Evolutionary conservation across 257 asterid genomes (phyloP), one percentile per base, ranked within the genome.

Genomic region (Lycium barbarum): DNA sequence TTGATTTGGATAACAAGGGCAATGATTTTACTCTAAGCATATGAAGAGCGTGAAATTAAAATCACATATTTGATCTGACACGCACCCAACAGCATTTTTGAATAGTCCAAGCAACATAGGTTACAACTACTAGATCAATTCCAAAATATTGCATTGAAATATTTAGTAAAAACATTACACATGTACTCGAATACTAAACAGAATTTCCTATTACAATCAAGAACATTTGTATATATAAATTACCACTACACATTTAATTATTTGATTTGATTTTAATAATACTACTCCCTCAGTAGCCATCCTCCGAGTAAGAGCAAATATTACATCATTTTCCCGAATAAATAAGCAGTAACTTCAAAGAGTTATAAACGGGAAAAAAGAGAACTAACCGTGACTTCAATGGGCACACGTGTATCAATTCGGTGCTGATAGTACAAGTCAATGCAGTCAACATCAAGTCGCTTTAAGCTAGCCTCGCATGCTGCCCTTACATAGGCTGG

Each of bases 341-440:
- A 7, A 17, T 38, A 68, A 38, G 9, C 2, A 36, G 76, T 14
- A 3, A 15, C 51, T 68, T 15, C 51, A 15, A 67, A 79, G 35
- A 80, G 57, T 43, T 40, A 80, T 22, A n/a, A 43, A 66, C 14
- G 81, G 81, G 54, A 0, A 10, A 38, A 38, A 49, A 20, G n/a
- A 40, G 40, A 14, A 49, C 38, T 83, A 55, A 89, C 91, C 86
- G 89, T 88, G 83, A 89, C 83, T 88, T 89, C 92, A 22, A 89
- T 89, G 15, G 92, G 91, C 26, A 89, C 49, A 2, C 84, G 68
- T 7, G 85, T 71, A 71, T 89, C 92, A 38, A 89, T 83, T 11
- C 91, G 88, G 17, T 89, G 92, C 58, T 76, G 87, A 62, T 87
- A 88, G 83, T 87, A 89, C 12, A 89, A 87, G 85, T 89, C 92